Conservation (phyloP, 139 green algal genomes). For the Auxenochlorella protothecoides region DNA sequence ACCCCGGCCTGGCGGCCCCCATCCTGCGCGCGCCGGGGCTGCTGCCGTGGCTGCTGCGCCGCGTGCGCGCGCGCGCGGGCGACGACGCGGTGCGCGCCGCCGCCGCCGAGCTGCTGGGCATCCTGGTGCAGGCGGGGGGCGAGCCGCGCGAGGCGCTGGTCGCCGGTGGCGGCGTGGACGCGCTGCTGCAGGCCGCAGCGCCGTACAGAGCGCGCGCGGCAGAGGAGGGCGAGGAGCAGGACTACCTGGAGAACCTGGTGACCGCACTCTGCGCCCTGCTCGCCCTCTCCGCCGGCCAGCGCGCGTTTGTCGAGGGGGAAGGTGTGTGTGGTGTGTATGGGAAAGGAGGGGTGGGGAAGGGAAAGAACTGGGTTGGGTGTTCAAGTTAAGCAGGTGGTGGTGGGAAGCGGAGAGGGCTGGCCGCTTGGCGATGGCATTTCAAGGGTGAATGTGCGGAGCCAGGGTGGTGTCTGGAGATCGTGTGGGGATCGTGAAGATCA, state of each 20-base stretch:
- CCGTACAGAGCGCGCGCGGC: constrained; percentile 41
- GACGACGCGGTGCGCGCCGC: constrained; percentile 59
- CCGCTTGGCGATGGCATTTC: too few relatives aligned
- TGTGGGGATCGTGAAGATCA: too few relatives aligned
- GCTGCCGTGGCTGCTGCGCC: constrained; percentile 77
- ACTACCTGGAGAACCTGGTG: constrained; percentile 85
- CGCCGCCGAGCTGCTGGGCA: constrained; percentile 76
- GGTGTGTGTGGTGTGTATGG: neutral
- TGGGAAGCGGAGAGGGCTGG: too few relatives aligned
- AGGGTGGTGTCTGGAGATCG: too few relatives aligned
- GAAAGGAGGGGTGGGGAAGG: too few relatives aligned
- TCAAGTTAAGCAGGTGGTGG: too few relatives aligned
- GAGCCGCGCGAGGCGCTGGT: constrained; percentile 22
- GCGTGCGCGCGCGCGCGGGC: constrained; percentile 55
- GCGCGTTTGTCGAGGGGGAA: constrained; percentile 45
- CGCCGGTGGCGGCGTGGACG: constrained; percentile 64
- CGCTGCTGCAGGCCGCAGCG: constrained; percentile 57
- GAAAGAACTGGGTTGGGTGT: too few relatives aligned
- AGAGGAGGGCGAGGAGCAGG: constrained; percentile 45
- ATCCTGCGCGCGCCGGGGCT: constrained; percentile 18
- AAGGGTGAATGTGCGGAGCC: too few relatives aligned
- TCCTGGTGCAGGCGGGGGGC: constrained; percentile 65
- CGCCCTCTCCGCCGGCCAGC: constrained; percentile 54
- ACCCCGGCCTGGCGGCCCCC: constrained; percentile 29
- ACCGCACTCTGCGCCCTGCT: constrained; percentile 72